A percentile compares a stretch with the other conserved stretches of the same genome.
Conservation (phyloP, 176 grass and related monocot genomes). For the Tillandsia leiboldiana region DNA sequence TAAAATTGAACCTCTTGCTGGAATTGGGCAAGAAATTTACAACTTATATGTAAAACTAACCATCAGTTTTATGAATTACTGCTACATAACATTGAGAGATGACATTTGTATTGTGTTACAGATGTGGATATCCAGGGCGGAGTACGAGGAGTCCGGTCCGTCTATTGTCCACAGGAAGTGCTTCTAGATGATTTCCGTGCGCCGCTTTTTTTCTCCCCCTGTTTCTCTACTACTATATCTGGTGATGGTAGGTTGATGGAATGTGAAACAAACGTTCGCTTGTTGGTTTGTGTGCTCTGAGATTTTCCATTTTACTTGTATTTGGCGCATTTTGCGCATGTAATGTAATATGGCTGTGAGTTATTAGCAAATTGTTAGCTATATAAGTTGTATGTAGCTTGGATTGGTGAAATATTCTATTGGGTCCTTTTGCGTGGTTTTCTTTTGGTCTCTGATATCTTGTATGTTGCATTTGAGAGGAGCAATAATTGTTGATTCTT, state of each 20-base stretch:
- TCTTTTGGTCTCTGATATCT: too few relatives aligned
- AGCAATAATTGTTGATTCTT: too few relatives aligned
- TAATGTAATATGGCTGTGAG: conserved; percentile 22
- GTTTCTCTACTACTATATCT: conserved; percentile 20
- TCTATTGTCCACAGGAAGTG: conserved; percentile 86
- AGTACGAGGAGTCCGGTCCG: conserved; percentile 74
- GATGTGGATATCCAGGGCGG: conserved; percentile 82
- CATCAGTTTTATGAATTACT: too few relatives aligned
- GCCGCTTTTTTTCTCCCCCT: background rate
- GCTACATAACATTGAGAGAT: too few relatives aligned
- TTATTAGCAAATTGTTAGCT: conserved; percentile 10
- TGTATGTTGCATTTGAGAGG: too few relatives aligned
- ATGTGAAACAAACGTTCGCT: conserved; percentile 23
- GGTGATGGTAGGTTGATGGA: conserved; percentile 21
- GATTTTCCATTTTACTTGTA: conserved; percentile 27
- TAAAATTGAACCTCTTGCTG: too few relatives aligned
- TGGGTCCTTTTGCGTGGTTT: background rate
- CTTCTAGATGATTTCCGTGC: conserved; percentile 30
- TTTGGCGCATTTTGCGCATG: conserved; percentile 16
- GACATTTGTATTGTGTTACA: conserved; percentile 21
- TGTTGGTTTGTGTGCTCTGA: conserved; percentile 28
- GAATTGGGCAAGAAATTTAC: too few relatives aligned
- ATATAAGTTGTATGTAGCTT: conserved; percentile 42
- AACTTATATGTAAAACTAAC: too few relatives aligned
- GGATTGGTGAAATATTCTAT: conserved; percentile 26